phyloP scores from a whole-genome alignment of 2,329 filamentous ascomycete genomes.

The Neonectria sp. region DNA sequence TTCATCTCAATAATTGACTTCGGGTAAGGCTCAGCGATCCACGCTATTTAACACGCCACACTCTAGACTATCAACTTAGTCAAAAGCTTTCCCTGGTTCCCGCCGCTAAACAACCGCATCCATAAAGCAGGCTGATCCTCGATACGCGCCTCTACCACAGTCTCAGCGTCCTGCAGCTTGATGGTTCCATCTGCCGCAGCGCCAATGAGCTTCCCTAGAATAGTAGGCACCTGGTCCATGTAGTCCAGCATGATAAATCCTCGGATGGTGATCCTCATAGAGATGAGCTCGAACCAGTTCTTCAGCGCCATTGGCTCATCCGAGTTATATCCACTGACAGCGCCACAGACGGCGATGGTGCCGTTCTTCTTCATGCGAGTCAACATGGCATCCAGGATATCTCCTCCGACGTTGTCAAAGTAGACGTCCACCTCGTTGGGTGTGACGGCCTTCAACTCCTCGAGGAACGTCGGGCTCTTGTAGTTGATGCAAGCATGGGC shows the following conservation, averaged over 20 bases:
- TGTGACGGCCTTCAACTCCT: slow-evolving; percentile 46
- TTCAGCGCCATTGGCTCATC: slow-evolving; percentile 46
- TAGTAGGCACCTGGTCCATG: slow-evolving; percentile 47
- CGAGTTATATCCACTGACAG: slow-evolving; percentile 47
- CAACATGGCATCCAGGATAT: slow-evolving; percentile 47
- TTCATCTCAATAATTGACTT: too few relatives aligned
- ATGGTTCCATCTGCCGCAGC: slow-evolving; percentile 47
- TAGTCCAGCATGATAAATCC: slow-evolving; percentile 51
- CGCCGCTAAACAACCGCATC: slow-evolving; percentile 47
- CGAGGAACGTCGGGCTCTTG: slow-evolving; percentile 48
- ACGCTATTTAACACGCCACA: background rate
- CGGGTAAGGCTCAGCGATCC: too few relatives aligned
- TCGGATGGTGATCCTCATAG: slow-evolving; percentile 43
- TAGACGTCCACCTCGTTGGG: slow-evolving; percentile 49
- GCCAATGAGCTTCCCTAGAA: slow-evolving; percentile 46
- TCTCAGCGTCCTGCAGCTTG: slow-evolving; percentile 45
- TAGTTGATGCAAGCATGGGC: slow-evolving; percentile 50
- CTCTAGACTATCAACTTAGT: slow-evolving; percentile 45
- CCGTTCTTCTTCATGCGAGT: slow-evolving; percentile 48
- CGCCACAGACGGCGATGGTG: slow-evolving; percentile 46
- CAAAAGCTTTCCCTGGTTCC: slow-evolving; percentile 49
- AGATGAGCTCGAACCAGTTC: slow-evolving; percentile 51
- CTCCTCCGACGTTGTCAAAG: slow-evolving; percentile 50
- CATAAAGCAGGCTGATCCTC: slow-evolving; percentile 48
- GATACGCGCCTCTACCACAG: slow-evolving; percentile 45